Evolutionary conservation across 2,329 filamentous ascomycete species (phyloP).

Genomic region (Ascochyta koolunga): DNA sequence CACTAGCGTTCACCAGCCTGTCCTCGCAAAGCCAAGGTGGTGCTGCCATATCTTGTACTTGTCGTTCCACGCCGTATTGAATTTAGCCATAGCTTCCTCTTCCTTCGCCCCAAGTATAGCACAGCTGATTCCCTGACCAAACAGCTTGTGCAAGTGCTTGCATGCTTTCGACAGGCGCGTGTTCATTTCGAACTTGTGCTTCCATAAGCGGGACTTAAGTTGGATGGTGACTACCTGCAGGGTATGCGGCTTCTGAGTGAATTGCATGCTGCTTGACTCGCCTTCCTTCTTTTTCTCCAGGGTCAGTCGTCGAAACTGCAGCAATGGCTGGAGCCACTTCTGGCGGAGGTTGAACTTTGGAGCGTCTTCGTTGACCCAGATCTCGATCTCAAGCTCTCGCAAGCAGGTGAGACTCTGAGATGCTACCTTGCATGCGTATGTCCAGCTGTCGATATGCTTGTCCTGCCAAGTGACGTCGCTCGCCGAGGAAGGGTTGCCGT

Average conservation of each 20-base stretch:
- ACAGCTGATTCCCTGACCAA: conserved; percentile 32
- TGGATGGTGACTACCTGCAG: conserved; percentile 23
- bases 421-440: conserved; percentile 23
- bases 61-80: conserved; percentile 31
- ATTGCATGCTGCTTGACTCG: not conserved
- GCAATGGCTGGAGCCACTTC: conserved; percentile 35
- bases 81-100: conserved; percentile 36
- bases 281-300: not conserved
- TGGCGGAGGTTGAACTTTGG: conserved; percentile 31
- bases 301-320: conserved; percentile 34
- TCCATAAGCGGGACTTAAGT: not conserved
- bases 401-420: conserved; percentile 30
- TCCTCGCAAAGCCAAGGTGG: conserved; percentile 14
- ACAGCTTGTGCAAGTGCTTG: conserved; percentile 35
- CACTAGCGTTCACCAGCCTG: conserved; percentile 12
- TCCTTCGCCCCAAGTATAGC: conserved; percentile 35
- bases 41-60: conserved; percentile 22
- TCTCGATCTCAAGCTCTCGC: conserved; percentile 29
- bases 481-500: conserved; percentile 26
- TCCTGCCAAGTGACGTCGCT: conserved; percentile 28
- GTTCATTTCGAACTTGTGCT: conserved; percentile 9
- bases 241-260: not conserved
- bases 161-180: conserved; percentile 21
- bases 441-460: conserved; percentile 35
- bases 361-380: conserved; percentile 23